Evolutionary conservation across 352 stramenopile species (phyloP).

Genomic region (Globisporangium mamillatum): DNA sequence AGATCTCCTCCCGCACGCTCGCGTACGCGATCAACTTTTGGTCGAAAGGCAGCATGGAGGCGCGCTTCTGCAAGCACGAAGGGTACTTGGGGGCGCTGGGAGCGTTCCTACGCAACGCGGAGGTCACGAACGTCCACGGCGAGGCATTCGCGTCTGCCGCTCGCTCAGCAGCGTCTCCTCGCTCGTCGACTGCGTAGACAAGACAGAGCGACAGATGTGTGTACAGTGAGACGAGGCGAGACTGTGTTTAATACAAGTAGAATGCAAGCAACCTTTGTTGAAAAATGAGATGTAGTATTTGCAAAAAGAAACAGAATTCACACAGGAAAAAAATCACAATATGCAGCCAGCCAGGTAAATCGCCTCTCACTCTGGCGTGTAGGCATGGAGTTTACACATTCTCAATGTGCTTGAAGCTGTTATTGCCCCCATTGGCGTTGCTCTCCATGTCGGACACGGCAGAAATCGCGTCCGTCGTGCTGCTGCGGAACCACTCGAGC

Average conservation of each 20-base stretch:
- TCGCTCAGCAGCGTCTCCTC: slow-evolving; percentile 20
- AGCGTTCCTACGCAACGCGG: slow-evolving; percentile 92
- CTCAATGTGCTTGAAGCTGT: slow-evolving; percentile 72
- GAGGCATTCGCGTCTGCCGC: slow-evolving; percentile 56
- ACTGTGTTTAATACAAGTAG: neutral
- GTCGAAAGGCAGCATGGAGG: slow-evolving; percentile 92
- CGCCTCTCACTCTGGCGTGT: neutral
- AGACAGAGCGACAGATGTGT: neutral
- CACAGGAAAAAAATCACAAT: neutral
- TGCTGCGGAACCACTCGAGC: slow-evolving; percentile 73
- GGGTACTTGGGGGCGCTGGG: slow-evolving; percentile 98
- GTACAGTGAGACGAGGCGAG: neutral
- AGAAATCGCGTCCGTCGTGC: slow-evolving; percentile 22
- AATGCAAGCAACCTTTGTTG: neutral
- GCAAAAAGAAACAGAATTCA: slow-evolving; percentile 6
- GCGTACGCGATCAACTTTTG: slow-evolving; percentile 98
- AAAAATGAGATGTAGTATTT: slow-evolving; percentile 8
- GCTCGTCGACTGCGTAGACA: slow-evolving; percentile 1
- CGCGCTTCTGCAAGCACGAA: slow-evolving; percentile 95
- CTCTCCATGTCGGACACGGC: slow-evolving; percentile 32
- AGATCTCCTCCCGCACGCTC: slow-evolving; percentile 91
- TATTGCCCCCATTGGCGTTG: slow-evolving; percentile 3
- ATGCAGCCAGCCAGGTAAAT: neutral
- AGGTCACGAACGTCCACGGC: slow-evolving; percentile 66
- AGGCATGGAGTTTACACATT: slow-evolving; percentile 35